These are phyloP conservation scores for Tulasnella sp. DNA, from an alignment of 768 basidiomycete species.

Conservation along the genomic window DNA sequence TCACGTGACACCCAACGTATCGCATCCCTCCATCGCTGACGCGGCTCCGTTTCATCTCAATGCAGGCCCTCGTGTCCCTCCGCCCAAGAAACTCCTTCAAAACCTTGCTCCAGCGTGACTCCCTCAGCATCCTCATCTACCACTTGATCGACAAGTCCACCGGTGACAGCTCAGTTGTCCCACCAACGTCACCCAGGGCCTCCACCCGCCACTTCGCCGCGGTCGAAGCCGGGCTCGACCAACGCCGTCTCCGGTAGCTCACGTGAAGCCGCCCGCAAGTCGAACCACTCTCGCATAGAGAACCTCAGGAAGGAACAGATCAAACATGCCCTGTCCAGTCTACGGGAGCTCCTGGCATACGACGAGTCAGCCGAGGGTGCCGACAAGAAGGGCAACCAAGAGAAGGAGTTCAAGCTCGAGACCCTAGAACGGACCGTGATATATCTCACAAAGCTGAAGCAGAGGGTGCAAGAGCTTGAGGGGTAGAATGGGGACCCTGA, in stretches of 20 bases:
- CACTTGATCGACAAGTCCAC: no score
- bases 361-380: no score
- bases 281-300: no score
- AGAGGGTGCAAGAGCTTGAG: no score
- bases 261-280: slow-evolving; percentile 75
- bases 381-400: no score
- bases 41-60: not conserved
- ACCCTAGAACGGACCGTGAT: no score
- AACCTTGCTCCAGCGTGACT: not conserved
- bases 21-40: not conserved
- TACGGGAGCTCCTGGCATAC: slow-evolving; percentile 74
- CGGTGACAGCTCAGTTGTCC: not conserved
- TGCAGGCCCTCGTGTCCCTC: not conserved
- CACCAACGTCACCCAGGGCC: not conserved
- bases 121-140: not conserved
- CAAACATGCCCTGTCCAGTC: slow-evolving; percentile 77
- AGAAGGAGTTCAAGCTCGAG: no score
- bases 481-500: no score
- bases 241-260: slow-evolving; percentile 64
- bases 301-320: slow-evolving; percentile 92
- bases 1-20: not conserved
- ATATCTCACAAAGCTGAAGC: no score
- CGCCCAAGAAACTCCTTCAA: not conserved
- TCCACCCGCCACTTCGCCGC: slow-evolving; percentile 45
- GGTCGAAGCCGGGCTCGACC: slow-evolving; percentile 56